phyloP scores from a whole-genome alignment of 1,139 yeast genomes.

The Diutina catenulata region DNA sequence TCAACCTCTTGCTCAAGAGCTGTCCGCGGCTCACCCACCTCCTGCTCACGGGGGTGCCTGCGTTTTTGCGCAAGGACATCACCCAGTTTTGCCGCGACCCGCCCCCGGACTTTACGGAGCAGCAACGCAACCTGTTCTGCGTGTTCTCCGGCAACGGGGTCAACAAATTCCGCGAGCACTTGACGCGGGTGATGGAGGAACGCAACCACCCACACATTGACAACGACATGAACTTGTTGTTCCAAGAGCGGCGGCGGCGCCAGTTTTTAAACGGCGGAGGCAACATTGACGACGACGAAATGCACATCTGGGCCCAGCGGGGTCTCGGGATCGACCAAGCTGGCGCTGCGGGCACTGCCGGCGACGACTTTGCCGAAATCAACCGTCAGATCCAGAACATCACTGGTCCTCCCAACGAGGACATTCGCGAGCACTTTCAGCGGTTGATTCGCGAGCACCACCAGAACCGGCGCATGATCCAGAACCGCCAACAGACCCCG shows the following conservation, averaged over 20 bases:
- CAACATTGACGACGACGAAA: slow-evolving; percentile 4
- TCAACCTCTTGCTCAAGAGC: slow-evolving; percentile 57
- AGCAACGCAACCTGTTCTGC: slow-evolving; percentile 79
- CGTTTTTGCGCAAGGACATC: slow-evolving; percentile 77
- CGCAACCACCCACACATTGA: slow-evolving; percentile 13
- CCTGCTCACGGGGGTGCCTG: slow-evolving; percentile 78
- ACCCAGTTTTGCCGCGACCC: slow-evolving; percentile 89
- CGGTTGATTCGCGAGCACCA: slow-evolving; percentile 21
- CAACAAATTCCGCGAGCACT: slow-evolving; percentile 50
- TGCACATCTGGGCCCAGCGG: slow-evolving; percentile 5
- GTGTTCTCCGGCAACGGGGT: slow-evolving; percentile 93
- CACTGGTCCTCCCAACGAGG: slow-evolving; percentile 23
- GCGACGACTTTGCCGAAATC: slow-evolving; percentile 12
- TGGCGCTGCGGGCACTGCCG: slow-evolving; percentile 1
- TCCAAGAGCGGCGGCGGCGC: slow-evolving; percentile 4
- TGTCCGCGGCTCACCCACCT: slow-evolving; percentile 86
- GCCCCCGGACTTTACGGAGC: slow-evolving; percentile 84
- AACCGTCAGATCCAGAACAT: slow-evolving; percentile 26
- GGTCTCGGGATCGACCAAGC: slow-evolving; percentile 3
- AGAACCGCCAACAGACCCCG: slow-evolving; percentile 9
- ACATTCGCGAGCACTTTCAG: slow-evolving; percentile 29
- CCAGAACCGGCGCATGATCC: slow-evolving; percentile 15
- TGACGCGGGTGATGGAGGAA: slow-evolving; percentile 36
- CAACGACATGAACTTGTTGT: slow-evolving; percentile 2
- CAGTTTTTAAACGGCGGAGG: slow-evolving; percentile 4